phyloP scores from a whole-genome alignment of 306 rosid species.

The Abrus pulchellus region DNA sequence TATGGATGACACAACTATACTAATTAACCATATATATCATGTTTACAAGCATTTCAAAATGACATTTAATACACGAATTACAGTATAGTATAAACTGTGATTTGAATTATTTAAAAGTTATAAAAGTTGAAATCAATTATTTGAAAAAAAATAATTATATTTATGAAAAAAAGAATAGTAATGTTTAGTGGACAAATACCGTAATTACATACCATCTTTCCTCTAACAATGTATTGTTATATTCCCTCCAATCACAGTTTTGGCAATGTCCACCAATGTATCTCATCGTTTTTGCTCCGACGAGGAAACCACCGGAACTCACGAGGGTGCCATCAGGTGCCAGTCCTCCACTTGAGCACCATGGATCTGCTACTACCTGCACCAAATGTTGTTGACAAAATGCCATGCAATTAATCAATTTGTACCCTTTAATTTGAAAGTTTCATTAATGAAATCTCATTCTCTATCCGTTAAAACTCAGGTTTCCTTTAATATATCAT shows the following conservation, averaged over 20 bases:
- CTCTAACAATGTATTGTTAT: constrained; percentile 48
- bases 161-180: not conserved
- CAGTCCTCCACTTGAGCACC: constrained; percentile 97
- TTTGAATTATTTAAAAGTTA: too few species aligned
- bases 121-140: too few species aligned
- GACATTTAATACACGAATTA: too few species aligned
- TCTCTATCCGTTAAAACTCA: too few species aligned
- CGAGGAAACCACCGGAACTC: constrained; percentile 73
- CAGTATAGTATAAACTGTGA: too few species aligned
- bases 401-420: not conserved
- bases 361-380: constrained; percentile 72
- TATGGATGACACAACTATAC: too few species aligned
- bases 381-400: not conserved
- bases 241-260: constrained; percentile 68
- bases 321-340: constrained; percentile 67
- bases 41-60: too few species aligned
- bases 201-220: constrained; percentile 74
- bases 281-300: constrained; percentile 66
- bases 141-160: too few species aligned
- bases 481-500: too few species aligned
- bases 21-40: too few species aligned
- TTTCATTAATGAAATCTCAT: too few species aligned
- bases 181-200: not conserved
- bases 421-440: not conserved
- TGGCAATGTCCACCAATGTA: constrained; percentile 52